These are phyloP conservation scores for Cercospora sp. DNA, from an alignment of 2,329 filamentous ascomycete genomes.

Conservation along the genomic window DNA sequence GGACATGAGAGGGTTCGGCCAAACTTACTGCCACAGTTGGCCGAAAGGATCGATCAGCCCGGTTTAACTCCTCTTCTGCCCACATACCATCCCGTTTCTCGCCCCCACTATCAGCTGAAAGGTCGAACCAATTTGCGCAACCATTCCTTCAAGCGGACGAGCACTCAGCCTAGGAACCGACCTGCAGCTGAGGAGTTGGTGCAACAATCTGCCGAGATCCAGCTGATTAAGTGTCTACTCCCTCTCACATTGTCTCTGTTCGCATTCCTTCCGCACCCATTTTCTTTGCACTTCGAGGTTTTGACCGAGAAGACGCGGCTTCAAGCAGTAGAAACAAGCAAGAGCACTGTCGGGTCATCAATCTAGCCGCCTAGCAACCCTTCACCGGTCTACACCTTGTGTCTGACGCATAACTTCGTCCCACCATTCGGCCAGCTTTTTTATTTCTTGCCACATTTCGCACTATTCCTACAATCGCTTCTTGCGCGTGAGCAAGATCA, in stretches of 20 bases:
- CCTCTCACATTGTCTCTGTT: background rate
- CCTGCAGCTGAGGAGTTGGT: slow-evolving; percentile 17
- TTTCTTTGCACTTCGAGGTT: background rate
- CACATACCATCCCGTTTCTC: background rate
- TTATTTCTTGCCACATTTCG: background rate
- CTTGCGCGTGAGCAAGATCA: slow-evolving; percentile 1
- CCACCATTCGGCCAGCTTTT: background rate
- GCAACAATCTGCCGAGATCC: slow-evolving; percentile 7
- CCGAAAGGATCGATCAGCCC: slow-evolving; percentile 5
- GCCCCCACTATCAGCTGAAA: background rate
- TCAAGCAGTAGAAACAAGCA: background rate
- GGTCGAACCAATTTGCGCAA: background rate
- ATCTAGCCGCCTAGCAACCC: slow-evolving; percentile 4
- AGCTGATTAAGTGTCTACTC: slow-evolving; percentile 14
- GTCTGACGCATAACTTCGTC: slow-evolving; percentile 9
- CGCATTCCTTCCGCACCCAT: background rate
- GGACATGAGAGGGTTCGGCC: background rate
- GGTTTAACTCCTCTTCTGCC: background rate
- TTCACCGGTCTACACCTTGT: slow-evolving; percentile 17
- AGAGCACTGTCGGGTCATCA: slow-evolving; percentile 1
- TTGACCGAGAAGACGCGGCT: background rate
- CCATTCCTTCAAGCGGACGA: background rate
- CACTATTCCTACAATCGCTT: background rate
- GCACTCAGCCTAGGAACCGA: slow-evolving; percentile 5
- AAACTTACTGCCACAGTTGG: slow-evolving; percentile 3